A percentile compares a stretch with the other conserved stretches of the same genome.
Evolutionary conservation across 768 basidiomycete species (phyloP).

Genomic region (Termitomyces sp.): DNA sequence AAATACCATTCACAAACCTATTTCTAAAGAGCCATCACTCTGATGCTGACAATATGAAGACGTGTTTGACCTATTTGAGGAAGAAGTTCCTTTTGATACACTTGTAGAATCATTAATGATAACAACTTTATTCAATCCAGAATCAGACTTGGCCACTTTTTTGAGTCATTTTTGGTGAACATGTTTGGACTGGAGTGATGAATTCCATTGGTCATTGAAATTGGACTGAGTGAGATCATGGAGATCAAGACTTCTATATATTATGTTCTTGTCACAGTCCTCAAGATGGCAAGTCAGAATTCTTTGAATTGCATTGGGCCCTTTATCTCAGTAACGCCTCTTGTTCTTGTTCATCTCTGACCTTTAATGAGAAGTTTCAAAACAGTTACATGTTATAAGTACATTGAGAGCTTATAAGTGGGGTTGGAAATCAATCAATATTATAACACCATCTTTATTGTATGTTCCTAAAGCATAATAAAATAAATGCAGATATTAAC

Average conservation of each 20-base stretch:
- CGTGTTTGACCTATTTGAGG: no score
- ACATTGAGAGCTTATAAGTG: neutral
- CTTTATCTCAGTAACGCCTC: constrained; percentile 4
- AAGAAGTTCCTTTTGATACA: neutral
- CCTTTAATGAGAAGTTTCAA: neutral
- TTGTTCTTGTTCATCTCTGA: neutral
- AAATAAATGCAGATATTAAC: no score
- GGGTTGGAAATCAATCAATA: constrained; percentile 9
- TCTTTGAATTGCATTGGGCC: constrained; percentile 3
- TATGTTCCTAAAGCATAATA: neutral
- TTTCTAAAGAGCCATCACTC: neutral
- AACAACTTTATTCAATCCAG: neutral
- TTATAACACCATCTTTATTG: constrained; percentile 1
- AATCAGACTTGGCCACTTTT: neutral
- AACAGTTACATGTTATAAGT: neutral
- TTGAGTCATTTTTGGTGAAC: no score
- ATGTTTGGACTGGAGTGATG: no score
- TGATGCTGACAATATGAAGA: no score
- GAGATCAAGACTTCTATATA: neutral
- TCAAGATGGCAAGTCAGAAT: neutral
- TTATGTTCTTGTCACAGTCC: neutral
- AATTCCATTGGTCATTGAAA: no score
- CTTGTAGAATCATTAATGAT: neutral
- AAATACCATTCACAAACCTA: neutral
- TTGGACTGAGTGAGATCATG: neutral